Base-by-base conservation (phyloP, 1,284 basidiomycete genomes). In the Melampsora americana region DNA sequence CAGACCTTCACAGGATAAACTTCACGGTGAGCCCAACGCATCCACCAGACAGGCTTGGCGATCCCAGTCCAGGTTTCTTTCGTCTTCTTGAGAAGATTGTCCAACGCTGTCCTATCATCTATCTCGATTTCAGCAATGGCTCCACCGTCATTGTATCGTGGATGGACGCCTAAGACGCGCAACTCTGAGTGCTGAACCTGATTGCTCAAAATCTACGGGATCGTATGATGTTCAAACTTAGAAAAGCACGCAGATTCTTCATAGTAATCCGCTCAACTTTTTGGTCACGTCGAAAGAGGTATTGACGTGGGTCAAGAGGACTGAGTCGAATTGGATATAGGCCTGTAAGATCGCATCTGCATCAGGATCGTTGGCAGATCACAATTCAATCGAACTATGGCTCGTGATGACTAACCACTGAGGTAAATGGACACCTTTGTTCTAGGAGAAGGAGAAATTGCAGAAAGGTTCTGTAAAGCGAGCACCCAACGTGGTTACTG, bases 311-410 rank as follows among this genome's bases (percentile, higher is more conserved):
- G 68, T 69, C 68, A 16, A 69, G 42, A 26, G 53, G 68, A 60
- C 68, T 60, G 23, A 69, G 42, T 56, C 68, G 23, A 44, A 69
- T 61, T 11, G 68, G 68, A 69, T 69, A 69, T 35, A 69, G 26
- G 42, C 68, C 68, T 69, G 32, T 9, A 30, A 35, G 20, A n/a
- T 28, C 28, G 6, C 28, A 59, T 23, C 1, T 59, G 28, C 28
- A 23, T 59, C 53, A 59, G 28, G 28, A 59, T 59, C 20, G n/a
- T 59, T n/a, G 28, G 28, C 6, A 35, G 0, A 62, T 28, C 11
- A 23, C 18, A 32, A 32, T 64, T 64, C 12, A 23, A 35, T 64
- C 16, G 1, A 30, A 30, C 20, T 1, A 59, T 59, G 53, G 53
- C n/a, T 64, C 32, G 28, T 35, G 61, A 32, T 64, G 9, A 56